A percentile compares a stretch with the other conserved stretches of the same genome.
These are phyloP conservation scores for Trametes sanguinea DNA, from an alignment of 768 basidiomycete species.

Conservation along the genomic window DNA sequence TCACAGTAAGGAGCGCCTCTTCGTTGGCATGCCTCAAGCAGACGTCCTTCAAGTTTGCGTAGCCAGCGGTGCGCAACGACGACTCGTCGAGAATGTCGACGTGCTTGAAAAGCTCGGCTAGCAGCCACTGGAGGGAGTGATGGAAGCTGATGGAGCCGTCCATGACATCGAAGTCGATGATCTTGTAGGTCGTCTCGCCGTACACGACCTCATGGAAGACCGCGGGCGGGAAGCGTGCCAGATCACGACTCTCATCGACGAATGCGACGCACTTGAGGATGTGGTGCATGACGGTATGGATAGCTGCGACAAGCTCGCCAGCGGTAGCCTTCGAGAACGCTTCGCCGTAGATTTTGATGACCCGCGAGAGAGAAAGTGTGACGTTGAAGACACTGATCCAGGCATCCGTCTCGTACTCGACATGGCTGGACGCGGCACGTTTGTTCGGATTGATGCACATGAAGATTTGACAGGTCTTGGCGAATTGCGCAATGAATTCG, in stretches of 20 bases:
- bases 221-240: constrained; percentile 61
- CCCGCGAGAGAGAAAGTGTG: constrained; percentile 83
- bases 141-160: constrained; percentile 90
- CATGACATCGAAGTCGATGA: constrained; percentile 77
- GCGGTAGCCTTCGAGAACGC: constrained; percentile 64
- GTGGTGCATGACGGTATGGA: constrained; percentile 67
- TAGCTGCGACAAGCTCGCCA: constrained; percentile 64
- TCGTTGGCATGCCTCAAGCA: constrained; percentile 64
- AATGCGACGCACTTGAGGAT: constrained; percentile 73
- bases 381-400: constrained; percentile 98
- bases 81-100: constrained; percentile 65
- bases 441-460: constrained; percentile 92
- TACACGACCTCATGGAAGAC: constrained; percentile 69
- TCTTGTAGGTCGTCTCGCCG: constrained; percentile 56
- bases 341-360: constrained; percentile 88
- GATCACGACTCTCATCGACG: constrained; percentile 67
- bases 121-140: constrained; percentile 88
- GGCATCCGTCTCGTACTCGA: constrained; percentile 95
- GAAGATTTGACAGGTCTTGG: constrained; percentile 83
- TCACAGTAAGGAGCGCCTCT: constrained; percentile 67
- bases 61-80: constrained; percentile 51
- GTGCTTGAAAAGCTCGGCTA: constrained; percentile 87
- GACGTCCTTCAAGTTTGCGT: constrained; percentile 58
- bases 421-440: constrained; percentile 76
- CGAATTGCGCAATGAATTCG: constrained; percentile 69